Evolutionary conservation across 371 early-diverging fungal genomes (phyloP), one percentile per base, ranked within the genome.

Genomic region (Mortierella sp.): DNA sequence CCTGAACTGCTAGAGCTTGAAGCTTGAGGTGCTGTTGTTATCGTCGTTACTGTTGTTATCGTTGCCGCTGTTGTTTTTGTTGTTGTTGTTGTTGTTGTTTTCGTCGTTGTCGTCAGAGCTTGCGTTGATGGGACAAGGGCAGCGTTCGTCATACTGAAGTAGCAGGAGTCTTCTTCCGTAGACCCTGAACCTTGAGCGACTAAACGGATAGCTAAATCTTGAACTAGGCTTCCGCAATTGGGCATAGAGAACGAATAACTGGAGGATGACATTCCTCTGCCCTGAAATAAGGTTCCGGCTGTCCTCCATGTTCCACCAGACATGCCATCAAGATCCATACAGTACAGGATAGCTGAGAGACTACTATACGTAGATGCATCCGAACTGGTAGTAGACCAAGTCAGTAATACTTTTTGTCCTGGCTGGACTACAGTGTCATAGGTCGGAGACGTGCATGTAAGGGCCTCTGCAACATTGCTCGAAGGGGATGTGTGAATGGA

Each of bases 241-340:
- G 77, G 77, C 28, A 72, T 64, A 21, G 72, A 38, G 58, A 72
- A 72, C 28, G 10, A 59, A 15, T 48, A 33, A 50, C 2, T 53
- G 21, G 13, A 40, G 47, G 60, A 48, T 21, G 24, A 72, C 48
- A 1, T 55, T 65, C 4, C 66, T 2, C 16, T 45, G 66, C 65
- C 59, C 48, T 58, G 33, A 40, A 79, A 79, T 32, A 79, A 40
- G 15, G 70, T 74, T 19, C 55, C 10, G 58, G 50, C 58, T 1
- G 32, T 58, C 2, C 74, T 66, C 79, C 79, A 79, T 32, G 70
- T 74, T 13, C 79, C 79, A 10, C 79, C 79, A 15, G 55, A 24
- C 45, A 45, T 41, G 0, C 79, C 79, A 11, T 66, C 50, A 10
- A 66, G 36, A 47, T 79, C 79, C 79, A 79, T 79, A 52, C 79